Percentiles rank a stretch among this genome's conserved stretches.
Evolutionary conservation across 768 basidiomycete species (phyloP).

Genomic region (Naganishia randhawae): DNA sequence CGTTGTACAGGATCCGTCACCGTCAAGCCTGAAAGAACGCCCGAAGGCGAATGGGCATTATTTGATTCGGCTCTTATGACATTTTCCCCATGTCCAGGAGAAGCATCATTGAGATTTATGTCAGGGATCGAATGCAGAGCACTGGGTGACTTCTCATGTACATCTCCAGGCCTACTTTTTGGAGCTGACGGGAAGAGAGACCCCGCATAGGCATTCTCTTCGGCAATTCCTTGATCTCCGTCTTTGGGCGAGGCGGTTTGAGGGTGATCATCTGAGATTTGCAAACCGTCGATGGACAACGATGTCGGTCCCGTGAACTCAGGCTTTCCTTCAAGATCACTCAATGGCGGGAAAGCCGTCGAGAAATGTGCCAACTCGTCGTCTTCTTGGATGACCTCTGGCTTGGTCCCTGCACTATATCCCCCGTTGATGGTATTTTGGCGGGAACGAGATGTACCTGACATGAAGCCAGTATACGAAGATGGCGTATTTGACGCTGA

Average conservation of each 20-base stretch:
- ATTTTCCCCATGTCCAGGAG: neutral
- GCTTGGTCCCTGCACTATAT: neutral
- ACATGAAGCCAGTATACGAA: neutral
- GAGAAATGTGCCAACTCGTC: conserved; percentile 42
- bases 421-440: conserved; percentile 8
- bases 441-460: neutral
- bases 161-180: neutral
- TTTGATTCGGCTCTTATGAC: neutral
- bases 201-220: neutral
- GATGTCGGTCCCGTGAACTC: conserved; percentile 16
- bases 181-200: conserved; percentile 1
- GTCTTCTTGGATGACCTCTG: conserved; percentile 23
- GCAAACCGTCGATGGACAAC: neutral
- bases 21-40: neutral
- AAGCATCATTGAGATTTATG: neutral
- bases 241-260: neutral
- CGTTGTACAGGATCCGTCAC: conserved; percentile 12
- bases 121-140: neutral
- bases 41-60: neutral
- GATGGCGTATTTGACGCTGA: neutral
- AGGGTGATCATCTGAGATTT: neutral
- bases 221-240: neutral
- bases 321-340: conserved; percentile 41
- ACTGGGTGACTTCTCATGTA: neutral
- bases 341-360: conserved; percentile 44